Evolutionary conservation across 352 stramenopile genomes (phyloP).

Genomic region (Phytophthora sp.): DNA sequence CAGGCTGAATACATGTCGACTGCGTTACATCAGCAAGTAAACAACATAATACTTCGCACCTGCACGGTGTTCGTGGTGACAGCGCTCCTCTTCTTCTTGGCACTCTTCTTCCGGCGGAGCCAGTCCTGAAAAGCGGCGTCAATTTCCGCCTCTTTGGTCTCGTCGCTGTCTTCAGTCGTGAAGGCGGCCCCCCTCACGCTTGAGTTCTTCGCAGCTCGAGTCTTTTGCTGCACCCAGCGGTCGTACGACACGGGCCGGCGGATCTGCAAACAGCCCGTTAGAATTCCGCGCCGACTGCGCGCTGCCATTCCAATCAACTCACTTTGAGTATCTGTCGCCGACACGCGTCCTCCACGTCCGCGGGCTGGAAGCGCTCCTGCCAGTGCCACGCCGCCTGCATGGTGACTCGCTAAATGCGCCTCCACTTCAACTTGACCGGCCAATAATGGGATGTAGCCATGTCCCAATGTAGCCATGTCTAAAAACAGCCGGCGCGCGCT

Average conservation of each 20-base stretch:
- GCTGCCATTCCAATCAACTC: too few species aligned
- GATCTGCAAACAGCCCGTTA: slow-evolving; percentile 35
- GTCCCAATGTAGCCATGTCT: slow-evolving; percentile 19
- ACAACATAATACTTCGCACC: neutral
- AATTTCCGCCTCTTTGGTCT: slow-evolving; percentile 30
- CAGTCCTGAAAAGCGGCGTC: slow-evolving; percentile 51
- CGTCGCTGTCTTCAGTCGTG: neutral
- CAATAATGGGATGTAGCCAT: too few species aligned
- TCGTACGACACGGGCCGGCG: slow-evolving; percentile 49
- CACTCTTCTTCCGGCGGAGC: slow-evolving; percentile 42
- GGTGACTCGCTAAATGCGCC: too few species aligned
- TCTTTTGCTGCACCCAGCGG: slow-evolving; percentile 54
- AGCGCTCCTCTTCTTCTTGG: slow-evolving; percentile 23
- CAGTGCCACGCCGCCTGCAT: slow-evolving; percentile 67
- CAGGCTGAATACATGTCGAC: neutral
- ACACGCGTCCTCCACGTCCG: slow-evolving; percentile 41
- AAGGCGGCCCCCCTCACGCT: neutral
- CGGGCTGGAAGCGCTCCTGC: slow-evolving; percentile 57
- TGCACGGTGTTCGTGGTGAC: neutral
- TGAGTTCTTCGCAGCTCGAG: neutral
- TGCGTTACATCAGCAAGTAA: too few species aligned
- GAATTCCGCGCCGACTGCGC: slow-evolving; percentile 4
- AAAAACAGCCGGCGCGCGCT: slow-evolving; percentile 1
- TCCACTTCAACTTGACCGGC: slow-evolving; percentile 7
- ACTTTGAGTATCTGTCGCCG: slow-evolving; percentile 60